Conservation (phyloP, 2,329 filamentous ascomycete genomes). For the Neospermospora avenae region DNA sequence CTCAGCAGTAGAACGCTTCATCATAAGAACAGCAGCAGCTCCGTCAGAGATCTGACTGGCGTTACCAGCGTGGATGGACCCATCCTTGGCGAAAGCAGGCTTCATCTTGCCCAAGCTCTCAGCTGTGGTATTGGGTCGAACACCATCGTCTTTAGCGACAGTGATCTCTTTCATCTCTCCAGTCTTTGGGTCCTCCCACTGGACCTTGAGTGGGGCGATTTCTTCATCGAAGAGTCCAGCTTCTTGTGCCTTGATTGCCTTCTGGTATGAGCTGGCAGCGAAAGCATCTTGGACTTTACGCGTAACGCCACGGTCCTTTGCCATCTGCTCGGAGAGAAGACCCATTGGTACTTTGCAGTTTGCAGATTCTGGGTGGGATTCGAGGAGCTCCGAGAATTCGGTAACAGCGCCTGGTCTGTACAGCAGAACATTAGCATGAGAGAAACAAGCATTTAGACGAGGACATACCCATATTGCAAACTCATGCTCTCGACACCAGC, state of each 20-base stretch:
- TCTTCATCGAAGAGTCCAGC: constrained; percentile 90
- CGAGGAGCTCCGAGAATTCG: constrained; percentile 88
- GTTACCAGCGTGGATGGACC: constrained; percentile 93
- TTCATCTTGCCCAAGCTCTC: constrained; percentile 90
- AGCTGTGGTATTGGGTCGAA: constrained; percentile 78
- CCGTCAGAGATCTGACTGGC: constrained; percentile 95
- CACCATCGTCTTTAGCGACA: constrained; percentile 81
- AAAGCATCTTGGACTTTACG: constrained; percentile 84
- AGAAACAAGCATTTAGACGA: neutral
- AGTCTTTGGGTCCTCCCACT: constrained; percentile 87
- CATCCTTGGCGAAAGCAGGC: constrained; percentile 86
- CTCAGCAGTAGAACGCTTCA: constrained; percentile 91
- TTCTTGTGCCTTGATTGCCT: constrained; percentile 81
- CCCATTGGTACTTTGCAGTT: constrained; percentile 99
- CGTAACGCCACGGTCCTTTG: constrained; percentile 71
- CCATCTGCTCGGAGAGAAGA: constrained; percentile 90
- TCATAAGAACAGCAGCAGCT: constrained; percentile 89
- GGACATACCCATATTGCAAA: constrained; percentile 76
- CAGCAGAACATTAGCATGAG: constrained; percentile 2
- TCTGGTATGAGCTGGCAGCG: constrained; percentile 88
- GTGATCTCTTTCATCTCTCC: constrained; percentile 80
- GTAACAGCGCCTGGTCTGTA: constrained; percentile 74
- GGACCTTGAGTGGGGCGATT: constrained; percentile 81
- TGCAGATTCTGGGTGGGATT: constrained; percentile 74
- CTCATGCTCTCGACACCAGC: constrained; percentile 98